Evolutionary conservation across 371 early-diverging fungal genomes (phyloP).

Genomic region (Cokeromyces recurvatus): DNA sequence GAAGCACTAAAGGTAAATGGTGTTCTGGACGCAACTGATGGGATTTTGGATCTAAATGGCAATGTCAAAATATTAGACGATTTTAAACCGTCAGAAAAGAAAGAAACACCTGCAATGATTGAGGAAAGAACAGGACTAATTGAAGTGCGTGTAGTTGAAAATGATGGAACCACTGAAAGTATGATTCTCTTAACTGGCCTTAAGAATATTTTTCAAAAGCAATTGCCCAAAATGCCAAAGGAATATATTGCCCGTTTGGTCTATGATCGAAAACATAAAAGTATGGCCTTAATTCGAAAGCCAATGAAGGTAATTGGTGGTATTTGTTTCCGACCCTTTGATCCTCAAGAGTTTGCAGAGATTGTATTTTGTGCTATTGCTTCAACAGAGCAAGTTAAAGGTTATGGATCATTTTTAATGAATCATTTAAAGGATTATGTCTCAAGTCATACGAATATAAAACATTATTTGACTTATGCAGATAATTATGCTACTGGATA

Average conservation of each 20-base stretch:
- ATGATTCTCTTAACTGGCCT: slow-evolving; percentile 91
- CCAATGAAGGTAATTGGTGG: slow-evolving; percentile 91
- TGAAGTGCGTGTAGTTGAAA: slow-evolving; percentile 69
- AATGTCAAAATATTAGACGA: neutral
- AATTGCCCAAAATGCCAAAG: slow-evolving; percentile 99
- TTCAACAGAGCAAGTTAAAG: slow-evolving; percentile 96
- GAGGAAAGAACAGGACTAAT: slow-evolving; percentile 59
- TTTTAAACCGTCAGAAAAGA: slow-evolving; percentile 5
- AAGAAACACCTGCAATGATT: slow-evolving; percentile 23
- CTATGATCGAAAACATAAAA: slow-evolving; percentile 90
- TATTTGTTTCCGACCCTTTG: slow-evolving; percentile 96
- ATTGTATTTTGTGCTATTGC: slow-evolving; percentile 99
- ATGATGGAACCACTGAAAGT: slow-evolving; percentile 74
- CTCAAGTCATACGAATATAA: slow-evolving; percentile 57
- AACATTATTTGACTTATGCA: slow-evolving; percentile 98
- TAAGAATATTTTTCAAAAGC: slow-evolving; percentile 97
- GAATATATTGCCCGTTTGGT: slow-evolving; percentile 98
- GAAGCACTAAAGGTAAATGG: neutral
- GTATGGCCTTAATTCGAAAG: slow-evolving; percentile 64
- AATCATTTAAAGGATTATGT: slow-evolving; percentile 92
- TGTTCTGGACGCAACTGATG: neutral
- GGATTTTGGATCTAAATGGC: neutral
- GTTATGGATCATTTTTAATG: slow-evolving; percentile 94
- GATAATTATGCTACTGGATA: slow-evolving; percentile 99
- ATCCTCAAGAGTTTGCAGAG: slow-evolving; percentile 91